These are phyloP conservation scores for Wolfiporia cocos DNA, from an alignment of 1,284 basidiomycete species.

Conservation along the genomic window DNA sequence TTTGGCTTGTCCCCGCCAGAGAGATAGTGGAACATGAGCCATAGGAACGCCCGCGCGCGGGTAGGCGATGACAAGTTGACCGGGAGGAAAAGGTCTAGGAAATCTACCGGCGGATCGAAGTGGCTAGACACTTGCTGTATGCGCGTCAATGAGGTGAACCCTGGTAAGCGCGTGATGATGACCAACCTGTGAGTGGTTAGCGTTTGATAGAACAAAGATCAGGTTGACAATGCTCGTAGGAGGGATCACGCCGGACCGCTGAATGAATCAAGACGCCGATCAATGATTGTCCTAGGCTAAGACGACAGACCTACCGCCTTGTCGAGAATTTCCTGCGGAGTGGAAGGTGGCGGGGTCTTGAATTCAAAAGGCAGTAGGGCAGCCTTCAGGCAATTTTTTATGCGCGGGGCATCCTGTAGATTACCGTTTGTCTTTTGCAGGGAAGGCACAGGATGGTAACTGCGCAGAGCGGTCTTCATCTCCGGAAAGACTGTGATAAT, in stretches of 20 bases:
- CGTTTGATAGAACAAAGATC: conserved; percentile 62
- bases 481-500: conserved; percentile 56
- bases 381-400: conserved; percentile 74
- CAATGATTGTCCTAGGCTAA: too few relatives aligned
- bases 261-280: conserved; percentile 7
- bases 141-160: too few relatives aligned
- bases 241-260: conserved; percentile 57
- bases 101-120: conserved; percentile 70
- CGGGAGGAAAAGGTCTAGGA: conserved; percentile 78
- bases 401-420: conserved; percentile 77
- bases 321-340: conserved; percentile 63
- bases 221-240: conserved; percentile 79
- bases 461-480: conserved; percentile 78
- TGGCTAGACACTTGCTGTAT: conserved; percentile 61
- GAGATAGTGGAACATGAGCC: conserved; percentile 46
- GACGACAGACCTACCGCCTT: conserved; percentile 45
- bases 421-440: conserved; percentile 74
- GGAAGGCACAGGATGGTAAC: conserved; percentile 78
- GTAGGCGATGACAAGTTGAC: conserved; percentile 63
- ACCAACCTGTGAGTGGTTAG: conserved; percentile 25
- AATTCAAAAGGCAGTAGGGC: conserved; percentile 71
- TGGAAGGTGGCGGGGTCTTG: conserved; percentile 58
- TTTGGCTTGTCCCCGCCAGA: conserved; percentile 33
- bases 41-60: conserved; percentile 66
- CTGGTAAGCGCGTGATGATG: neutral